These are phyloP conservation scores for Colletotrichum somersetense DNA, from an alignment of 2,329 filamentous ascomycete species.

Conservation along the genomic window DNA sequence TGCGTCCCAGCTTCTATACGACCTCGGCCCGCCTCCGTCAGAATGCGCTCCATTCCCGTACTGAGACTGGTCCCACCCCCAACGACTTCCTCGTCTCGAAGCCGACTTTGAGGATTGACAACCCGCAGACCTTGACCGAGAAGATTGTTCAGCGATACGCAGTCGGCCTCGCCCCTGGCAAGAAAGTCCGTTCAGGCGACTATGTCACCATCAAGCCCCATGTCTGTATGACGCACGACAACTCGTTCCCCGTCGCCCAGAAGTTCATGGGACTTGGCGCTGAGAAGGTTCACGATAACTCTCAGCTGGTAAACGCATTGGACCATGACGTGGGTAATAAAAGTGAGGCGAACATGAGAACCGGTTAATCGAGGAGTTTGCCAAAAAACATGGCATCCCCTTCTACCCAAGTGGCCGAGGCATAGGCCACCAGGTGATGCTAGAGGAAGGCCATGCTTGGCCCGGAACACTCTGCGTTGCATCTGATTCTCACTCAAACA, in stretches of 20 bases:
- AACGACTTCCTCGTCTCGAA: constrained; percentile 66
- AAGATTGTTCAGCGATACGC: constrained; percentile 91
- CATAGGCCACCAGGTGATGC: constrained; percentile 91
- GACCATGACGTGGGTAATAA: constrained; percentile 79
- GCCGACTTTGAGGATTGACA: constrained; percentile 51
- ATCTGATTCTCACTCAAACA: constrained; percentile 81
- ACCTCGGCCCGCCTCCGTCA: constrained; percentile 49
- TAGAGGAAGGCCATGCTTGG: constrained; percentile 87
- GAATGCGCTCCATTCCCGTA: constrained; percentile 74
- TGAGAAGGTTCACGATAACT: constrained; percentile 73
- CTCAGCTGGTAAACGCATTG: constrained; percentile 51
- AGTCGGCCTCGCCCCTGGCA: constrained; percentile 79
- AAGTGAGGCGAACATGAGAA: constrained; percentile 73
- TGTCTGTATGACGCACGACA: constrained; percentile 89
- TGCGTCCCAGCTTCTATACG: constrained; percentile 29
- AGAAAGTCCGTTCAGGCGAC: constrained; percentile 83
- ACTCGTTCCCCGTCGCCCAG: constrained; percentile 77
- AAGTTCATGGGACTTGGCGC: constrained; percentile 88
- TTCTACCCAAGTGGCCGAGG: constrained; percentile 84
- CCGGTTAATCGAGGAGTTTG: constrained; percentile 83
- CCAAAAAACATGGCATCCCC: constrained; percentile 78
- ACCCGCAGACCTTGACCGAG: constrained; percentile 86
- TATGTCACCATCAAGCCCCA: constrained; percentile 79
- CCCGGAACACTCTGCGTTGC: constrained; percentile 87
- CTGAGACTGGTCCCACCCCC: constrained; percentile 65